phyloP scores from a whole-genome alignment of 805 yeast genomes.

The Barnettozyma pratensis region DNA sequence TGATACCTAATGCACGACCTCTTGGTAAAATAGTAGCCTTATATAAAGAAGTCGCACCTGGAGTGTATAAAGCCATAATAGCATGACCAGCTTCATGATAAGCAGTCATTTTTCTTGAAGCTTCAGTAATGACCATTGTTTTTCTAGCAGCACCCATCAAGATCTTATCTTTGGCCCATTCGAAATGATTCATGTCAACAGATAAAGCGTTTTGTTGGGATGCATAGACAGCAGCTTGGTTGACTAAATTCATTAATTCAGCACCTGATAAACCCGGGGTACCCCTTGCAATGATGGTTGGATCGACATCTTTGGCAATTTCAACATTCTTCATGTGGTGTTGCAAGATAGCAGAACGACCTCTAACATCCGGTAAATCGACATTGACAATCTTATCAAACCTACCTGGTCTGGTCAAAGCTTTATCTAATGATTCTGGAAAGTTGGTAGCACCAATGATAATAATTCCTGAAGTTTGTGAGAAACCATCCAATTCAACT shows the following conservation, averaged over 20 bases:
- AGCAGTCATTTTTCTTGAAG: constrained; percentile 88
- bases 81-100: constrained; percentile 99
- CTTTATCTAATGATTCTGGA: constrained; percentile 95
- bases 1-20: constrained; percentile 94
- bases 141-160: constrained; percentile 97
- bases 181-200: constrained; percentile 88
- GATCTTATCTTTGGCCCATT: constrained; percentile 99
- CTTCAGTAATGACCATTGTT: constrained; percentile 97
- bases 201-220: constrained; percentile 87
- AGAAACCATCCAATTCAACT: constrained; percentile 93
- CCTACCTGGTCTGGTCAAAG: constrained; percentile 96
- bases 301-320: constrained; percentile 77
- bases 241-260: constrained; percentile 88
- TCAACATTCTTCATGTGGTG: constrained; percentile 93
- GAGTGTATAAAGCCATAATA: constrained; percentile 91
- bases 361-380: constrained; percentile 96
- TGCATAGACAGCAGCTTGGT: constrained; percentile 97
- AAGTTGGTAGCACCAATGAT: constrained; percentile 98
- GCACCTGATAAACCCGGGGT: constrained; percentile 99
- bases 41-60: constrained; percentile 91
- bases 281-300: constrained; percentile 88
- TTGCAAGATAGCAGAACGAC: constrained; percentile 85
- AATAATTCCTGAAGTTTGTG: constrained; percentile 88
- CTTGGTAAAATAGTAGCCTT: constrained; percentile 96
- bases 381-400: constrained; percentile 95